phyloP scores from a whole-genome alignment of 2,329 filamentous ascomycete species.

The Metarhizium brunneum region DNA sequence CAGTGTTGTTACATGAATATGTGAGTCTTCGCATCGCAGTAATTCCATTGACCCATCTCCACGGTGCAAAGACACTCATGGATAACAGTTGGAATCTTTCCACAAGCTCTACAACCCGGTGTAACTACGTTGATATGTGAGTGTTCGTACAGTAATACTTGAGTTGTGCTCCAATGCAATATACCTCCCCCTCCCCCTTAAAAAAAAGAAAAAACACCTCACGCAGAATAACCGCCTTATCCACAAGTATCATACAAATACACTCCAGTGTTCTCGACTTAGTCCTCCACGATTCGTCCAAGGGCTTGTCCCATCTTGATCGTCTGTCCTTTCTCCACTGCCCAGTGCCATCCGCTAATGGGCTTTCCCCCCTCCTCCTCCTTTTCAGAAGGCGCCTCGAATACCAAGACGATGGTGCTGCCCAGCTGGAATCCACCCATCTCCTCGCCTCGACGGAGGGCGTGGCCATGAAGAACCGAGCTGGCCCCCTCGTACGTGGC shows the following conservation, averaged over 20 bases:
- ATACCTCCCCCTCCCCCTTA: too few relatives aligned
- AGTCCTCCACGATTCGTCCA: conserved; percentile 58
- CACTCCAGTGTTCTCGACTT: conserved; percentile 1
- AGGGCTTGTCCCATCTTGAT: conserved; percentile 84
- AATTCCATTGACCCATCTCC: too few relatives aligned
- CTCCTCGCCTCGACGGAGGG: conserved; percentile 80
- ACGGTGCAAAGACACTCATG: too few relatives aligned
- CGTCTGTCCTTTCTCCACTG: conserved; percentile 75
- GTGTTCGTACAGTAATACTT: too few relatives aligned
- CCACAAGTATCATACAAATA: background rate
- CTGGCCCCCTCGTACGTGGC: conserved; percentile 79
- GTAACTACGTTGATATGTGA: too few relatives aligned
- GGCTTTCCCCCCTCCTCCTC: conserved; percentile 39
- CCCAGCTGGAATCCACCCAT: conserved; percentile 98
- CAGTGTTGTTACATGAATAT: too few relatives aligned
- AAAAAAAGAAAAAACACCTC: conserved; percentile 1
- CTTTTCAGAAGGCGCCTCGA: conserved; percentile 72
- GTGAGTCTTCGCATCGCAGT: too few relatives aligned
- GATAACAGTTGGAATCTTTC: too few relatives aligned
- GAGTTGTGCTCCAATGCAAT: too few relatives aligned
- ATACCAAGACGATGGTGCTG: conserved; percentile 90
- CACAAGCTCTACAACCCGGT: too few relatives aligned
- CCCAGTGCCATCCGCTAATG: conserved; percentile 73
- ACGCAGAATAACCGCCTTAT: too few relatives aligned
- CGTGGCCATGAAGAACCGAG: conserved; percentile 69